These are phyloP conservation scores for Coniochaeta pulveracea DNA, from an alignment of 2,329 filamentous ascomycete species.

Conservation along the genomic window DNA sequence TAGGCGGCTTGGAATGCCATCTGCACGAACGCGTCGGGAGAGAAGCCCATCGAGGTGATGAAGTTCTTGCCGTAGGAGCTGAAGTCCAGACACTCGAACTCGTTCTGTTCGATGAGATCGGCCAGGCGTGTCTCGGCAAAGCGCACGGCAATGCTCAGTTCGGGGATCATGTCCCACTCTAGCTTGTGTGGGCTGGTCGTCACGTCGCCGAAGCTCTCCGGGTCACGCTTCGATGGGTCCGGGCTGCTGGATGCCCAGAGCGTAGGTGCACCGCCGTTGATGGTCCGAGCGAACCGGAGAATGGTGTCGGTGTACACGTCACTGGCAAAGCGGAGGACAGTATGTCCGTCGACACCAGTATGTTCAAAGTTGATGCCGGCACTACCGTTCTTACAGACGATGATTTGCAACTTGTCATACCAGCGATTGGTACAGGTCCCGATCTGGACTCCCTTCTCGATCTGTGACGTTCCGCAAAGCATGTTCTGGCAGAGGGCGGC, in stretches of 20 bases:
- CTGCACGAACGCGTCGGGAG: slow-evolving; percentile 92
- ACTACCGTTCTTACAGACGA: slow-evolving; percentile 96
- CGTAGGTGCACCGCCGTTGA: slow-evolving; percentile 86
- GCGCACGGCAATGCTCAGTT: slow-evolving; percentile 79
- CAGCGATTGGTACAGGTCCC: slow-evolving; percentile 96
- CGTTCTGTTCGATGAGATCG: slow-evolving; percentile 91
- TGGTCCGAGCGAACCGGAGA: slow-evolving; percentile 83
- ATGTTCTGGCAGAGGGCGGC: slow-evolving; percentile 94
- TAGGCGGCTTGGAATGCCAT: slow-evolving; percentile 99
- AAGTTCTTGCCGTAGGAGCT: slow-evolving; percentile 89
- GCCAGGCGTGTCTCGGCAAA: slow-evolving; percentile 93
- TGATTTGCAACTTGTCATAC: slow-evolving; percentile 99
- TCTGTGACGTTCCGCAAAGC: slow-evolving; percentile 88
- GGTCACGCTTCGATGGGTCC: slow-evolving; percentile 85
- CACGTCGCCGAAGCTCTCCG: slow-evolving; percentile 83
- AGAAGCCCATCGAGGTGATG: slow-evolving; percentile 94
- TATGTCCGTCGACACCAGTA: slow-evolving; percentile 94
- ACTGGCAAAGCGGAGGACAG: slow-evolving; percentile 88
- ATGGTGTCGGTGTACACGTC: slow-evolving; percentile 98
- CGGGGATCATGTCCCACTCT: slow-evolving; percentile 94
- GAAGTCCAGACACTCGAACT: slow-evolving; percentile 89
- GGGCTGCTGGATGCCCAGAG: slow-evolving; percentile 87
- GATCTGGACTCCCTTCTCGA: slow-evolving; percentile 88
- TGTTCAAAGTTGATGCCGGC: slow-evolving; percentile 99
- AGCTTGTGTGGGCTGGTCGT: slow-evolving; percentile 90